phyloP scores from a whole-genome alignment of 345 rosid genomes.

The Eucalyptus albens region DNA sequence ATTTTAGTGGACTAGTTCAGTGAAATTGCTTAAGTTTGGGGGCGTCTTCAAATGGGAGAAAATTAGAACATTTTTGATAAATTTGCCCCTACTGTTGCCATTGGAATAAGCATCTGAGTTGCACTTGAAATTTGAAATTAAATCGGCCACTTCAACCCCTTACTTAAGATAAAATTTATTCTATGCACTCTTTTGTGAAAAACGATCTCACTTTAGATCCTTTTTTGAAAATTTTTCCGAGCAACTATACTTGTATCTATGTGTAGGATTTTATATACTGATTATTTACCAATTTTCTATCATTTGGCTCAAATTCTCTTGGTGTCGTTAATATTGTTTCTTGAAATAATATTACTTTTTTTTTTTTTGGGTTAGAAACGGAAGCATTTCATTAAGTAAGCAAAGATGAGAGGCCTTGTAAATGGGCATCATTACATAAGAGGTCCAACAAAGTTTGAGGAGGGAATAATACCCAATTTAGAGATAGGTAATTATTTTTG shows the following conservation, averaged over 20 bases:
- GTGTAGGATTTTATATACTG: background rate
- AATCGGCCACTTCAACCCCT: background rate
- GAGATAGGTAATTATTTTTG: too few relatives aligned
- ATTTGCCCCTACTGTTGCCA: background rate
- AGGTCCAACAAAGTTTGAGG: too few relatives aligned
- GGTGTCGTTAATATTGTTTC: background rate
- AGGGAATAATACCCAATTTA: too few relatives aligned
- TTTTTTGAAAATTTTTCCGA: background rate
- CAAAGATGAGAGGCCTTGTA: too few relatives aligned
- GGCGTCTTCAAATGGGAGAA: background rate
- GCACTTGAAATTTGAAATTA: background rate
- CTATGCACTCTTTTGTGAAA: background rate
- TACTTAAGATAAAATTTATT: background rate
- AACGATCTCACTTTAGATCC: background rate
- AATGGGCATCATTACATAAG: too few relatives aligned
- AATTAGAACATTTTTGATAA: background rate
- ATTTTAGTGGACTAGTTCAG: background rate
- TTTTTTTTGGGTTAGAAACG: too few relatives aligned
- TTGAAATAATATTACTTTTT: background rate
- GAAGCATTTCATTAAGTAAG: too few relatives aligned
- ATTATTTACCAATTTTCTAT: background rate
- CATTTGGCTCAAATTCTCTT: background rate
- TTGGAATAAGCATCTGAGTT: background rate
- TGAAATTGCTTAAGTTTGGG: background rate
- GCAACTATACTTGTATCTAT: background rate